Conservation (phyloP, 495 filamentous ascomycete genomes). For the Daldinia bambusicola region DNA sequence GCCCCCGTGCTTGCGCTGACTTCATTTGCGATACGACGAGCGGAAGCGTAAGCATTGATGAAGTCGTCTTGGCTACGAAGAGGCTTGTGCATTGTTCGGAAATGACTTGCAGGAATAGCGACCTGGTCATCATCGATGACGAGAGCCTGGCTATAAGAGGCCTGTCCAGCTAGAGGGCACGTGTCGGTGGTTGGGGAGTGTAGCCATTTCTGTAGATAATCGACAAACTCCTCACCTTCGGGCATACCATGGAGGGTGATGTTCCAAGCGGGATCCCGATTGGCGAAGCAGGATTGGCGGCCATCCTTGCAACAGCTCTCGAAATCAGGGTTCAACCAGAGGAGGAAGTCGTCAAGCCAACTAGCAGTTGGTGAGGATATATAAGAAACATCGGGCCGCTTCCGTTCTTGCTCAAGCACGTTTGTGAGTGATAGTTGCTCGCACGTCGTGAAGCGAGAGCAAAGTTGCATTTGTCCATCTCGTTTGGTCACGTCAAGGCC, state of each 20-base stretch:
- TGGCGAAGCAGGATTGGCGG: slow-evolving; percentile 76
- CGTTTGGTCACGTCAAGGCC: slow-evolving; percentile 80
- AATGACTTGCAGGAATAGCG: slow-evolving; percentile 84
- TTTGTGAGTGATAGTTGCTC: slow-evolving; percentile 84
- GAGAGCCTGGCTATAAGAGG: slow-evolving; percentile 85
- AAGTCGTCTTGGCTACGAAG: slow-evolving; percentile 91
- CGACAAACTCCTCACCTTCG: slow-evolving; percentile 85
- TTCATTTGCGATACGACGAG: slow-evolving; percentile 84
- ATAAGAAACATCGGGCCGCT: slow-evolving; percentile 88
- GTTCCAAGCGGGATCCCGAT: slow-evolving; percentile 83
- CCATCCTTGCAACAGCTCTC: slow-evolving; percentile 79
- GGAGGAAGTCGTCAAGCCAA: slow-evolving; percentile 96
- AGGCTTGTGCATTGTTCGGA: slow-evolving; percentile 88
- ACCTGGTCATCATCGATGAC: slow-evolving; percentile 74
- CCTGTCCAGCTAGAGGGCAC: slow-evolving; percentile 88
- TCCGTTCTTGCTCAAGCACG: slow-evolving; percentile 90
- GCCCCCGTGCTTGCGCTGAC: slow-evolving; percentile 74
- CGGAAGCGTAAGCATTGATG: slow-evolving; percentile 87
- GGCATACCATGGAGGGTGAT: slow-evolving; percentile 91
- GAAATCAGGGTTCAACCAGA: slow-evolving; percentile 90
- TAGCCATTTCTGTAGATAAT: slow-evolving; percentile 86
- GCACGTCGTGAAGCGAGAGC: slow-evolving; percentile 90
- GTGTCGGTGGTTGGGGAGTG: slow-evolving; percentile 78
- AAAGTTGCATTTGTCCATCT: slow-evolving; percentile 81
- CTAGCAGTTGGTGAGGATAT: slow-evolving; percentile 91